phyloP scores from a whole-genome alignment of 192 early-diverging fungal genomes.

The Linderina pennispora region DNA sequence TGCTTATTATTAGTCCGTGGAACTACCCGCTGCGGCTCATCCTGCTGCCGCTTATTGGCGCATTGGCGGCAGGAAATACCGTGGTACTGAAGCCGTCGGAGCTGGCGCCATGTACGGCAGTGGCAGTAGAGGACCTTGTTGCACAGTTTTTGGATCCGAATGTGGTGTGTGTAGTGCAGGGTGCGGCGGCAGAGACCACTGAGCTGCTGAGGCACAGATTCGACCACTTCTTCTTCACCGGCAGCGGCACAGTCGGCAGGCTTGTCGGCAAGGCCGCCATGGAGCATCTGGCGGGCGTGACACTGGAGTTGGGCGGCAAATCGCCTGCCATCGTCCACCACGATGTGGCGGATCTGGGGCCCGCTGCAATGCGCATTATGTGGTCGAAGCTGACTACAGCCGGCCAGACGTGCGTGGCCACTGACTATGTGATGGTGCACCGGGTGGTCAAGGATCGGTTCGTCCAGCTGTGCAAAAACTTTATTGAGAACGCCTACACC shows the following conservation, averaged over 20 bases:
- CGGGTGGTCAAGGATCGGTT: conserved; percentile 53
- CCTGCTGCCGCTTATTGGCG: conserved; percentile 68
- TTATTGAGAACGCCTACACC: conserved; percentile 44
- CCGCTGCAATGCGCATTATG: conserved; percentile 64
- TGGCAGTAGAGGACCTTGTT: conserved; percentile 54
- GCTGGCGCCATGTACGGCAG: conserved; percentile 58
- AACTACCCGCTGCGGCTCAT: conserved; percentile 61
- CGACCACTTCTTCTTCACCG: conserved; percentile 94
- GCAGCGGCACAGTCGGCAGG: conserved; percentile 71
- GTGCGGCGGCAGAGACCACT: conserved; percentile 68
- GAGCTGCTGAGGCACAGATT: conserved; percentile 67
- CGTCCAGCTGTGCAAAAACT: conserved; percentile 48
- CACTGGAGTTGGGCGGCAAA: conserved; percentile 95
- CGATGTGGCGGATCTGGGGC: conserved; percentile 55
- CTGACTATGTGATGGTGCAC: conserved; percentile 77
- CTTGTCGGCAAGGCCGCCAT: conserved; percentile 79
- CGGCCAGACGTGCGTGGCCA: conserved; percentile 88
- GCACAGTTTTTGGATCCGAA: conserved; percentile 68
- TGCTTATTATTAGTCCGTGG: conserved; percentile 64
- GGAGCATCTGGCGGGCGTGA: conserved; percentile 79
- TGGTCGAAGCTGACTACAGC: conserved; percentile 81
- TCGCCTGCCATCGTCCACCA: conserved; percentile 61
- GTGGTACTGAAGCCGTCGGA: conserved; percentile 86
- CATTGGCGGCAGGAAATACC: conserved; percentile 87
- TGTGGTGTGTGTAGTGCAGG: conserved; percentile 65